Percentiles rank a stretch among this genome's conserved stretches.
Conservation (phyloP, 768 basidiomycete genomes). For the Mycena belliarum region DNA sequence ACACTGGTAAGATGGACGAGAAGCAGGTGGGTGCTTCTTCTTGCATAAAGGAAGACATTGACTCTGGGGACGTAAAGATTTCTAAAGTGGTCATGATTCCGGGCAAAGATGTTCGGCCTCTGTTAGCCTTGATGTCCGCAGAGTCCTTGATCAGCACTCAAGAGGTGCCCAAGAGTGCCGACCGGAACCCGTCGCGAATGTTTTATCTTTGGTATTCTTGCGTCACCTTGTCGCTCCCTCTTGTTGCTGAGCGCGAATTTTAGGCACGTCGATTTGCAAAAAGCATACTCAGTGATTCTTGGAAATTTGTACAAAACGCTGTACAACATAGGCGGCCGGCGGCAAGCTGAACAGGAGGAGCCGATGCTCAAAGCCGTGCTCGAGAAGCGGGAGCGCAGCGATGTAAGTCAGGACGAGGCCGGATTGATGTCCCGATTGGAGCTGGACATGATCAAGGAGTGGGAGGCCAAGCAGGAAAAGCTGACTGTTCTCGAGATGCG, state of each 20-base stretch:
- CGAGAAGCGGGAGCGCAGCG: constrained; percentile 77
- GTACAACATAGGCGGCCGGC: constrained; percentile 78
- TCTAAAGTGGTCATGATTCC: constrained; percentile 94
- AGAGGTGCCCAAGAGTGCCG: constrained; percentile 89
- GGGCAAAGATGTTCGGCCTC: constrained; percentile 79
- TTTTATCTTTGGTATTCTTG: constrained; percentile 83
- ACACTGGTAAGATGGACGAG: constrained; percentile 91
- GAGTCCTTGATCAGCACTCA: constrained; percentile 88
- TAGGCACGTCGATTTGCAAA: constrained; percentile 88
- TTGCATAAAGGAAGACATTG: background rate
- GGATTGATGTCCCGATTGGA: constrained; percentile 72
- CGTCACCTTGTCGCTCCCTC: background rate
- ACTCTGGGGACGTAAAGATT: constrained; percentile 55
- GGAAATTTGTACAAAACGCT: constrained; percentile 86
- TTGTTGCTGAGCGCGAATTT: constrained; percentile 3
- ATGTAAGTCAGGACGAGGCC: constrained; percentile 75
- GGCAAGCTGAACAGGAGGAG: constrained; percentile 72
- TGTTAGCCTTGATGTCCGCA: constrained; percentile 75
- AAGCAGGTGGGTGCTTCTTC: constrained; percentile 64
- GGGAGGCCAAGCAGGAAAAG: constrained; percentile 75
- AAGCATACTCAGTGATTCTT: constrained; percentile 78
- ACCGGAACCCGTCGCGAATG: constrained; percentile 85
- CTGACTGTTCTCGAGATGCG: constrained; percentile 80
- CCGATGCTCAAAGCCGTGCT: constrained; percentile 69
- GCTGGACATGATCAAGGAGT: constrained; percentile 68